Percentiles rank a stretch among this genome's conserved stretches.
phyloP scores from a whole-genome alignment of 176 grass and related monocot genomes.

The Triticum timopheevii region DNA sequence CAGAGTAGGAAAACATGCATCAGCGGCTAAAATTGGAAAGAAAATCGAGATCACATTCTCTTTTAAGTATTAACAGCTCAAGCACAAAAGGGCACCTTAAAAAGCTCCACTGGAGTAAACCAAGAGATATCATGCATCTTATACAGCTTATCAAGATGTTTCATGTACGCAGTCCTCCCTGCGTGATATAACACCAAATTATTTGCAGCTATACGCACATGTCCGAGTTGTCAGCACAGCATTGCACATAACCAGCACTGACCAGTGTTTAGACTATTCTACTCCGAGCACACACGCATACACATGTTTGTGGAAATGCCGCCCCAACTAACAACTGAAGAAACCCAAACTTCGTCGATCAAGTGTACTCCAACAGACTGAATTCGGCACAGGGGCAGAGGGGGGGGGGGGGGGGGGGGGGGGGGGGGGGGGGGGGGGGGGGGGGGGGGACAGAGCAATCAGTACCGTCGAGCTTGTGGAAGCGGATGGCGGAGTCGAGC shows the following conservation, averaged over 20 bases:
- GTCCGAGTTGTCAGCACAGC: not conserved
- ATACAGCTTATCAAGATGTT: conserved; percentile 79
- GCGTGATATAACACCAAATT: conserved; percentile 10
- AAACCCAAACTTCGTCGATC: not conserved
- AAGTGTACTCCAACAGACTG: not conserved
- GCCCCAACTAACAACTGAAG: not conserved
- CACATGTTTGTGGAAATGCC: conserved; percentile 41
- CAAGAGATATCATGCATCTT: conserved; percentile 94
- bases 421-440: too few relatives aligned
- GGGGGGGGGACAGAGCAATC: not conserved
- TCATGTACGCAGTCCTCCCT: conserved; percentile 83
- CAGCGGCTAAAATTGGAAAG: conserved; percentile 5
- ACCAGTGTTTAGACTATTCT: not conserved
- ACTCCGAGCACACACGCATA: not conserved
- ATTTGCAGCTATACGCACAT: not conserved
- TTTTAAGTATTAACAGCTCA: not conserved
- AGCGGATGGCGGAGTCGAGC: conserved; percentile 76
- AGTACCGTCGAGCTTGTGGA: conserved; percentile 77
- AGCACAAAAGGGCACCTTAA: conserved; percentile 60
- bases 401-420: not conserved
- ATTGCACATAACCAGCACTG: not conserved
- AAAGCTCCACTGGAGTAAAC: conserved; percentile 97
- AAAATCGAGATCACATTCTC: not conserved
- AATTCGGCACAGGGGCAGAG: not conserved
- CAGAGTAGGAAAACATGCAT: conserved; percentile 21